Evolutionary conservation across 352 stramenopile genomes (phyloP), one percentile per base, ranked within the genome.

Genomic region (Hyaloperonospora arabidopsidis): DNA sequence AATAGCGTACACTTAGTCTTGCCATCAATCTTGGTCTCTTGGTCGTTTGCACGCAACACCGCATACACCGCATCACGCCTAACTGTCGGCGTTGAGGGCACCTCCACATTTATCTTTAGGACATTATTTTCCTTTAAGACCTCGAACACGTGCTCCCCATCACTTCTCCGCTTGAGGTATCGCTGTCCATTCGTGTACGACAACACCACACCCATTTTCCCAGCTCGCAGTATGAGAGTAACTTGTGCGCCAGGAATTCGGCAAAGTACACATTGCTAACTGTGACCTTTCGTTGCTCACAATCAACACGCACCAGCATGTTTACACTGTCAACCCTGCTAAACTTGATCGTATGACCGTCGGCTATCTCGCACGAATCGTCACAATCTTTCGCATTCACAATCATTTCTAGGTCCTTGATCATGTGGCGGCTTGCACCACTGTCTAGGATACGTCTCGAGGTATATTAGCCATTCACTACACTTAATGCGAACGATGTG

Each of bases 341-440:
- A 4, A 45, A 10, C 8, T 45, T 18, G 17, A 45, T 5, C 3
- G 18, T 28, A n/a, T 45, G 8, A 12, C 39, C 17, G 23, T 45
- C 18, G 17, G 39, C 39, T 10, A 45, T 28, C 17, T n/a, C 39
- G 39, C 21, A 28, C 25, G 17, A 39, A 23, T 43, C 2, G n/a
- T n/a, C 18, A n/a, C 18, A 12, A 13, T 7, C 39, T 10, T 5
- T 21, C 8, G 17, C 21, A 11, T 44, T 15, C 17, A 22, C 11
- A 6, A 44, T 8, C n/a, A 44, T 21, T 12, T n/a, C 47, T 18
- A 4, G 43, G 29, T 48, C 52, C 7, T 52, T 59, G 1, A 53
- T 23, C 10, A 53, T 10, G 18, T 53, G 52, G 1, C 52, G 44
- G 35, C 52, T 54, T 10, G 45, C 35, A 13, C 45, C 53, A 17